Evolutionary conservation across 306 rosid species (phyloP).

Genomic region (Acmispon strigosus): DNA sequence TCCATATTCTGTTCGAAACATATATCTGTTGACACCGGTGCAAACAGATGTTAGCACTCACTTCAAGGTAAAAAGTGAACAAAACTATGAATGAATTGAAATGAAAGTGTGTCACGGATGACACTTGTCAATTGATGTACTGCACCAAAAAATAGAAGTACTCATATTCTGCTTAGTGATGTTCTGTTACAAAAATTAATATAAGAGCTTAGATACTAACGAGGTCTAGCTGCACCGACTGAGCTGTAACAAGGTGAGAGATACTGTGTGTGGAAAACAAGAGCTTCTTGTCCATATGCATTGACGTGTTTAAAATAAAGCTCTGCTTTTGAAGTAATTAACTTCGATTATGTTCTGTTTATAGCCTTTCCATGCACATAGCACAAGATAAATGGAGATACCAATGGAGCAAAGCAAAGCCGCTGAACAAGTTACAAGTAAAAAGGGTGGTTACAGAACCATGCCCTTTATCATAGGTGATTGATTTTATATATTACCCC

Average conservation of each 20-base stretch:
- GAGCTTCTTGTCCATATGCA: constrained; percentile 13
- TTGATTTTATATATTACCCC: not conserved
- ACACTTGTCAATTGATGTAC: too few relatives aligned
- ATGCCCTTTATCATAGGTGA: constrained; percentile 78
- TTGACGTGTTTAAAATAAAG: constrained; percentile 1
- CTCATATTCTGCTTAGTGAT: too few relatives aligned
- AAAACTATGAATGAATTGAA: too few relatives aligned
- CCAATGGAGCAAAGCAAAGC: constrained; percentile 32
- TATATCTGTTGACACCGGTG: too few relatives aligned
- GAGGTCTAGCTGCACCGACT: not conserved
- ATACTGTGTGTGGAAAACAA: not conserved
- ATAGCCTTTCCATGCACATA: not conserved
- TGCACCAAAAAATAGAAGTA: too few relatives aligned
- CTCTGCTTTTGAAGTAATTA: not conserved
- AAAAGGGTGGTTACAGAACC: constrained; percentile 69
- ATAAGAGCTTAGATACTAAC: constrained; percentile 1
- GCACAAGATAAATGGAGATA: constrained; percentile 30
- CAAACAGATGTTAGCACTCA: too few relatives aligned
- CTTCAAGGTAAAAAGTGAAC: too few relatives aligned
- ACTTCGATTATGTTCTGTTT: not conserved
- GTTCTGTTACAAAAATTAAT: too few relatives aligned
- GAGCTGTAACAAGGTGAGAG: not conserved
- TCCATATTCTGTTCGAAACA: too few relatives aligned
- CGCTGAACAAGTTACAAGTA: constrained; percentile 18
- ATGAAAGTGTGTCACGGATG: too few relatives aligned